Percentiles rank a stretch among this genome's conserved stretches.
Evolutionary conservation across 345 rosid genomes (phyloP).

Genomic region (Eucalyptus victrix): DNA sequence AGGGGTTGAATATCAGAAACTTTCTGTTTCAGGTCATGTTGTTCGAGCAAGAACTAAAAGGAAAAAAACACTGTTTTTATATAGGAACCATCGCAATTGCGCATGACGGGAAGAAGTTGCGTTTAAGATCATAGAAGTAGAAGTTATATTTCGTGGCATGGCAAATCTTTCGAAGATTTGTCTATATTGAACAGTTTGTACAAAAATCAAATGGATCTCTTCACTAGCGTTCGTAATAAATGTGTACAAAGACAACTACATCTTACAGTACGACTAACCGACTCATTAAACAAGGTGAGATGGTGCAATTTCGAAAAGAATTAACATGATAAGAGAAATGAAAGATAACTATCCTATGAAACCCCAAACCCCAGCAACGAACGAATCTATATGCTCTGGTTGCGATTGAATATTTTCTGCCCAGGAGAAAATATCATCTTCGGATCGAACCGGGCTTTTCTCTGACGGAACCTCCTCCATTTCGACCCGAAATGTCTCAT

Average conservation of each 20-base stretch:
- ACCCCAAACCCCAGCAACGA: background rate
- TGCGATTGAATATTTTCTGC: conserved; percentile 53
- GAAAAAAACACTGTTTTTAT: background rate
- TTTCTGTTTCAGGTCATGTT: background rate
- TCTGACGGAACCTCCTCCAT: conserved; percentile 43
- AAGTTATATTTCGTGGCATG: background rate
- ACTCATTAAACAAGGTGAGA: background rate
- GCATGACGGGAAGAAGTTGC: background rate
- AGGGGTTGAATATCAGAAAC: background rate
- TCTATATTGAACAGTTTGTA: background rate
- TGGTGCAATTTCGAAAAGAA: background rate
- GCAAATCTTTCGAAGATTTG: background rate
- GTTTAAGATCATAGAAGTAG: background rate
- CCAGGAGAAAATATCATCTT: conserved; percentile 72
- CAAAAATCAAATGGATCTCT: background rate
- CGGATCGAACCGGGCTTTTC: conserved; percentile 72
- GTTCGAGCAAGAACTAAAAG: background rate
- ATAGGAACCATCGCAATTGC: background rate
- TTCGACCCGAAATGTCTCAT: conserved; percentile 62
- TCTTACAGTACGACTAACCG: background rate
- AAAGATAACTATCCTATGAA: background rate
- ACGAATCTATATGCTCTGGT: background rate
- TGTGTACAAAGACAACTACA: background rate
- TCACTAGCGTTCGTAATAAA: background rate
- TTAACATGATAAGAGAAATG: background rate